A percentile compares a stretch with the other conserved stretches of the same genome.
These are phyloP conservation scores for Metroxylon sagu DNA, from an alignment of 176 grass and related monocot genomes.

Conservation along the genomic window DNA sequence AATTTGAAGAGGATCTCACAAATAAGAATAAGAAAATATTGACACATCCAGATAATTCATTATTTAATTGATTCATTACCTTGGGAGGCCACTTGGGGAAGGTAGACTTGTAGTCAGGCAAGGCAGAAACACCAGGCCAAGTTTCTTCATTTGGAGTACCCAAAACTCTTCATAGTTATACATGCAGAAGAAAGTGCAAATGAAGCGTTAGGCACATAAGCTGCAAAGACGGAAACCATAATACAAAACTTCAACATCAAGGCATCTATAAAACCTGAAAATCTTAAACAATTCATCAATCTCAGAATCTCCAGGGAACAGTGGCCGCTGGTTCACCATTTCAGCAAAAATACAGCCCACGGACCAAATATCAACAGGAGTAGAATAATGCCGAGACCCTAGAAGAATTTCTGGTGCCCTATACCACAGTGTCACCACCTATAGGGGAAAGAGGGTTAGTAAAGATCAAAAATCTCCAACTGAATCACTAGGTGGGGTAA, in stretches of 20 bases:
- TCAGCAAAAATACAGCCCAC: slow-evolving; percentile 97
- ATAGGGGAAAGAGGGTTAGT: neutral
- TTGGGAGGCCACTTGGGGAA: slow-evolving; percentile 66
- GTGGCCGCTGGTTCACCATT: slow-evolving; percentile 70
- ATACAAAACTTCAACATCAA: slow-evolving; percentile 14
- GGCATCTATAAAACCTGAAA: slow-evolving; percentile 51
- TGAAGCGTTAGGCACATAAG: neutral
- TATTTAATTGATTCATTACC: slow-evolving; percentile 25
- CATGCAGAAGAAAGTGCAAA: slow-evolving; percentile 4
- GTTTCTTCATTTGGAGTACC: slow-evolving; percentile 77
- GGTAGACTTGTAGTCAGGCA: slow-evolving; percentile 83
- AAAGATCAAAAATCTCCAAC: neutral
- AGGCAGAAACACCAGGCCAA: slow-evolving; percentile 74
- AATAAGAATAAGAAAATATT: no score
- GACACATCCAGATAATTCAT: no score
- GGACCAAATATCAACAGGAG: slow-evolving; percentile 90
- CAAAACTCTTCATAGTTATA: slow-evolving; percentile 39
- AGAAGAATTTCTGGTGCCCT: slow-evolving; percentile 94
- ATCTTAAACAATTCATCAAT: slow-evolving; percentile 96
- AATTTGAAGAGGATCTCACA: no score
- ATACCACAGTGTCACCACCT: slow-evolving; percentile 97
- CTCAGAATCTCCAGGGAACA: slow-evolving; percentile 91
- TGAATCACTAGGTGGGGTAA: no score
- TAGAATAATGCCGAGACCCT: slow-evolving; percentile 79
- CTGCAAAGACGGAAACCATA: slow-evolving; percentile 1